Evolutionary conservation across 2,329 filamentous ascomycete species (phyloP), one percentile per base, ranked within the genome.

Genomic region (Diaporthe citrichinensis): DNA sequence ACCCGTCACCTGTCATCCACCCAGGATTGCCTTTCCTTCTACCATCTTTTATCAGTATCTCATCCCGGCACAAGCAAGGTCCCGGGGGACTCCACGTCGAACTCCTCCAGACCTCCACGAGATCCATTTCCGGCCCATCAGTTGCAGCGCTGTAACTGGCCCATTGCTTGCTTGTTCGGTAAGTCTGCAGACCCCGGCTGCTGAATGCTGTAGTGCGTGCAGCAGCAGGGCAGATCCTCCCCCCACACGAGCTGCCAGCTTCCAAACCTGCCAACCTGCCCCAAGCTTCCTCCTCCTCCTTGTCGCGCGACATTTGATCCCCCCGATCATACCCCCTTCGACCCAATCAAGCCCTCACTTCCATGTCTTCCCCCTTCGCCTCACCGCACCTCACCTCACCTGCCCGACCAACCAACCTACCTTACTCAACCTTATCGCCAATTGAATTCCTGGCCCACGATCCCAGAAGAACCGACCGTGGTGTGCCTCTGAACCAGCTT

Each of bases 281-380:
- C 68, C 53, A 58, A 41, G 36, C 28, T 71, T 46, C 53, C 36
- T 71, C 55, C 36, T 71, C 55, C 55, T 62, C 36, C 41, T 72
- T 55, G 25, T 61, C 36, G 71, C 57, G 41, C 57, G 36, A 72
- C 44, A 53, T 31, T 53, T 57, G 17, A 6, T 23, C 28, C 23
- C 31, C 23, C 46, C 31, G 23, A 41, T 34, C 58, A 73, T 59
- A 73, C 44, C 58, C 41, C 14, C 46, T 65, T 44, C 39, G 25
- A 55, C 36, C 71, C 71, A 73, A 73, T 73, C 58, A 65, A 73
- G 55, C 31, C 14, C n/a, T 65, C 71, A 36, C 36, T 65, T 20
- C 59, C 65, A 31, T 65, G 39, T 44, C 36, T 65, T 59, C 31
- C 17, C 17, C 51, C 23, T 62, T 41, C 44, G 71, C 36, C 59